Conservation (phyloP, 2,329 filamentous ascomycete genomes). For the Dothistroma pini region DNA sequence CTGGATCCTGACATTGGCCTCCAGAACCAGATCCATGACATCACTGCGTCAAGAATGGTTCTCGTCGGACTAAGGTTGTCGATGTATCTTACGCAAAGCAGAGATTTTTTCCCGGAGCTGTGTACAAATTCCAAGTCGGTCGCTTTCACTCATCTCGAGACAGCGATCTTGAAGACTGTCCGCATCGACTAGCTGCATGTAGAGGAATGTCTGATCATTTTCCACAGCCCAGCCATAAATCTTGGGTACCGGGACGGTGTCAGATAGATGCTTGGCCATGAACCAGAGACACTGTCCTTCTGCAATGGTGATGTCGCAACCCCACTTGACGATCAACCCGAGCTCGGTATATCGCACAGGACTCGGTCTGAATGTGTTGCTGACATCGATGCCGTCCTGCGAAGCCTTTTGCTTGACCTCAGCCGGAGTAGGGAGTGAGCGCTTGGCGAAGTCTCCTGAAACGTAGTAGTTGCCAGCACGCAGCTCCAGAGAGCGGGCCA, state of each 20-base stretch:
- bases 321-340: conserved; percentile 6
- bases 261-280: background rate
- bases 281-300: conserved; percentile 7
- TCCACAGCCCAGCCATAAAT: conserved; percentile 5
- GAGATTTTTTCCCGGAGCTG: background rate
- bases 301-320: background rate
- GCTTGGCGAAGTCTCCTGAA: background rate
- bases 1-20: background rate
- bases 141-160: background rate
- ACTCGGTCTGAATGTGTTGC: background rate
- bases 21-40: background rate
- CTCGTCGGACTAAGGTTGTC: background rate
- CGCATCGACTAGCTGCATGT: conserved; percentile 2
- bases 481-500: background rate
- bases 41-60: background rate
- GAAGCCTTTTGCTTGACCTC: background rate
- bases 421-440: background rate
- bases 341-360: background rate
- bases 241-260: background rate
- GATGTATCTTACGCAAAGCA: background rate
- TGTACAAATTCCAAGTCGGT: background rate
- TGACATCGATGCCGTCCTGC: background rate
- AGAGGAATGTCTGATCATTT: conserved; percentile 5
- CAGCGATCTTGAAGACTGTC: background rate
- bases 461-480: background rate